These are phyloP conservation scores for Ascochyta fabae DNA, from an alignment of 2,329 filamentous ascomycete genomes.

Conservation along the genomic window DNA sequence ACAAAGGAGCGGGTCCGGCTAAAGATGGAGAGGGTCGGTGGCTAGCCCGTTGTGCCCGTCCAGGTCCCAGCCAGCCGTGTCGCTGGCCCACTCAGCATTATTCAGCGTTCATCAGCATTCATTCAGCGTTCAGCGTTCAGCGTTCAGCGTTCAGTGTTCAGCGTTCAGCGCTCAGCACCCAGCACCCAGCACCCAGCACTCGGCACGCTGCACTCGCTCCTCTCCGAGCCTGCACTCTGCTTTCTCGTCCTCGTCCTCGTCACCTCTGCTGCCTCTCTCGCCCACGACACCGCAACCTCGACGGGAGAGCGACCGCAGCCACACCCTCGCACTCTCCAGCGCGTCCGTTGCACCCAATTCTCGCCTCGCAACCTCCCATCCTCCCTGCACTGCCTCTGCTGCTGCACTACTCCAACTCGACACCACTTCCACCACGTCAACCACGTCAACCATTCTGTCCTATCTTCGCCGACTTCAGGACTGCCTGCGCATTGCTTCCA, in stretches of 20 bases:
- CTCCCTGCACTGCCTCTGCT: not conserved
- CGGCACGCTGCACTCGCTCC: not conserved
- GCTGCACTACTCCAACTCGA: not conserved
- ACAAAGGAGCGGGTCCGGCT: constrained; percentile 21
- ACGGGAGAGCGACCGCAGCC: constrained; percentile 12
- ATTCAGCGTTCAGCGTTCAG: too few relatives aligned
- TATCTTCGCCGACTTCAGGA: not conserved
- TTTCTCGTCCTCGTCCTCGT: constrained; percentile 3
- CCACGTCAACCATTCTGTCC: not conserved
- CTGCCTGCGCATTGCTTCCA: not conserved
- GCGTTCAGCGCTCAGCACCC: too few relatives aligned
- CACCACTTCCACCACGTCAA: too few relatives aligned
- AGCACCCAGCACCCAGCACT: too few relatives aligned
- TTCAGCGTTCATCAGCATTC: too few relatives aligned
- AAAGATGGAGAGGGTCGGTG: constrained; percentile 12
- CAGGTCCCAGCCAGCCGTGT: constrained; percentile 10
- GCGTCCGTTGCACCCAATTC: constrained; percentile 3
- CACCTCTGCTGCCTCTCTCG: not conserved
- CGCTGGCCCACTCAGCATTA: constrained; percentile 13
- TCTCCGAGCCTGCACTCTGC: not conserved
- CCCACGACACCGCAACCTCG: constrained; percentile 1
- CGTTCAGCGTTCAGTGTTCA: too few relatives aligned
- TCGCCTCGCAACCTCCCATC: not conserved
- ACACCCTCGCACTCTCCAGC: constrained; percentile 1
- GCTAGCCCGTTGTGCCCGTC: constrained; percentile 8